These are phyloP conservation scores for Arthrobotrys musiformis DNA, from an alignment of 2,329 filamentous ascomycete genomes.

Conservation along the genomic window DNA sequence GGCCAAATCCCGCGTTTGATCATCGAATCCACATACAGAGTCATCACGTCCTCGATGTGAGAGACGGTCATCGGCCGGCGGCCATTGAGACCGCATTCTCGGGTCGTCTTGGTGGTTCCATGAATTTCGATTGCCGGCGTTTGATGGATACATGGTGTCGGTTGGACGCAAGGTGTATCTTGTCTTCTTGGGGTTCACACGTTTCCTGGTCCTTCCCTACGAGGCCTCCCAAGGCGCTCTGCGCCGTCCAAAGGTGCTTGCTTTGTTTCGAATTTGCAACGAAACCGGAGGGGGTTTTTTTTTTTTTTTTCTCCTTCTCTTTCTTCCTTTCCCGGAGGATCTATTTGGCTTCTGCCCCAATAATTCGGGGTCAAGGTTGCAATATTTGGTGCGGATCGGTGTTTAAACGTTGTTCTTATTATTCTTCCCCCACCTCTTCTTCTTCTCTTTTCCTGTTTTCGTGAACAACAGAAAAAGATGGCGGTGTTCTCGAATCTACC, in stretches of 20 bases:
- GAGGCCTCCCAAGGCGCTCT: constrained; percentile 28
- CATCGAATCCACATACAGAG: constrained; percentile 7
- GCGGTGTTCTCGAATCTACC: too few relatives aligned
- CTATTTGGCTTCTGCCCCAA: too few relatives aligned
- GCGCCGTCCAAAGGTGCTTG: constrained; percentile 21
- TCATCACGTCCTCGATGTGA: constrained; percentile 42
- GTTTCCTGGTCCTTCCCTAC: constrained; percentile 10
- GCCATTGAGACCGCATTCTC: constrained; percentile 51
- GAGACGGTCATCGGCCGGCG: constrained; percentile 32
- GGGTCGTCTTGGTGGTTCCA: constrained; percentile 53
- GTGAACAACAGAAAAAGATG: too few relatives aligned
- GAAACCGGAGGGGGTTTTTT: background rate
- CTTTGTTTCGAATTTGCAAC: background rate
- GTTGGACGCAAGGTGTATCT: constrained; percentile 2
- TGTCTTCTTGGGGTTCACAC: constrained; percentile 20
- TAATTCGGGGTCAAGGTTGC: too few relatives aligned
- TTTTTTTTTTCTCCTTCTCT: too few relatives aligned
- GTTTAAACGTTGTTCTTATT: too few relatives aligned
- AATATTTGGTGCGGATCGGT: too few relatives aligned
- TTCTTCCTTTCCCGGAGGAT: too few relatives aligned
- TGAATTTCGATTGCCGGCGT: constrained; percentile 40
- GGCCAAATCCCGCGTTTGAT: background rate
- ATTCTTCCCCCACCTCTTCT: too few relatives aligned
- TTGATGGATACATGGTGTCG: constrained; percentile 47
- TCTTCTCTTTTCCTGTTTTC: too few relatives aligned